Conservation (phyloP, 768 basidiomycete species). For the Boletus vermiculosoides region DNA sequence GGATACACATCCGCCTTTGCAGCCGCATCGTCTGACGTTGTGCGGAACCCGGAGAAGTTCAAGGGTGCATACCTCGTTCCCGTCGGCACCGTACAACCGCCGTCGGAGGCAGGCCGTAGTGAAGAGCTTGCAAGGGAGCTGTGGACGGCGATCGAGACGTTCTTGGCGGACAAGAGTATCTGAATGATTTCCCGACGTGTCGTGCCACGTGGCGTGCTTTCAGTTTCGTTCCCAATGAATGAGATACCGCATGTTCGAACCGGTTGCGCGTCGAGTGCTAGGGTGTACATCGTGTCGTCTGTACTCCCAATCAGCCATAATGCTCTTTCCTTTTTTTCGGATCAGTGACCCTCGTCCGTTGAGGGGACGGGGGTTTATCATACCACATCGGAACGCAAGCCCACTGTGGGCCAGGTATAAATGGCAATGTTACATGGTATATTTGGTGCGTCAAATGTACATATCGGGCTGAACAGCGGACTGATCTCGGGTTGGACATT, state of each 20-base stretch:
- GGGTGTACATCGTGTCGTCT: not conserved
- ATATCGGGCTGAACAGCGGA: no score
- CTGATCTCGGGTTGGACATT: no score
- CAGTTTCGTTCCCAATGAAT: not conserved
- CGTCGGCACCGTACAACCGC: slow-evolving; percentile 13
- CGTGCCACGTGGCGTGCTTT: not conserved
- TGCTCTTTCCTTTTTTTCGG: no score
- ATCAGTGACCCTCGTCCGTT: no score
- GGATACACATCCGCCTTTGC: slow-evolving; percentile 30
- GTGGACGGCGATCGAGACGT: slow-evolving; percentile 29
- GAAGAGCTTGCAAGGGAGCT: slow-evolving; percentile 29
- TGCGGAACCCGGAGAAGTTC: slow-evolving; percentile 23
- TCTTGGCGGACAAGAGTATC: slow-evolving; percentile 24
- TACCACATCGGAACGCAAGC: no score
- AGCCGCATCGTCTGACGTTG: slow-evolving; percentile 28
- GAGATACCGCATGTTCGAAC: not conserved
- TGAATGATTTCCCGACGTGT: slow-evolving; percentile 2
- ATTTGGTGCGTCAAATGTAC: no score
- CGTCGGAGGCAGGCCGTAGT: slow-evolving; percentile 12
- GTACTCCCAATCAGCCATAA: not conserved
- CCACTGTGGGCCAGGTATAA: no score
- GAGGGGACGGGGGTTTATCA: no score
- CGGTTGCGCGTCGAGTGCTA: not conserved
- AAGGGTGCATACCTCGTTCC: slow-evolving; percentile 35
- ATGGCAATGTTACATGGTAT: no score